Conservation (phyloP, 345 rosid species). For the Eucalyptus erythrocorys region DNA sequence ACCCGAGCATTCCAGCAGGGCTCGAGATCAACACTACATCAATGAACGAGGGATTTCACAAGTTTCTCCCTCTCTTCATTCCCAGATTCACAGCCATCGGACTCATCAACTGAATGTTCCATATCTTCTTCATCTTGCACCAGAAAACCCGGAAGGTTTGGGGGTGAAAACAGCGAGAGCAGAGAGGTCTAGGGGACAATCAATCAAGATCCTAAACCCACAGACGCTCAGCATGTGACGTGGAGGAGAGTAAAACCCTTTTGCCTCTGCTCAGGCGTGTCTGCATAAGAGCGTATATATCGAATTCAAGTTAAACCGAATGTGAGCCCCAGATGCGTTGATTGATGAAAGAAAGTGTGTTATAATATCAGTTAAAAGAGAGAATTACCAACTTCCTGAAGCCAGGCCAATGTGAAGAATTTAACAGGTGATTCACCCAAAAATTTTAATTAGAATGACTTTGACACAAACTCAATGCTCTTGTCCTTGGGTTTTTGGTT, state of each 20-base stretch:
- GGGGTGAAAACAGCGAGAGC: constrained; percentile 61
- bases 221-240: constrained; percentile 18
- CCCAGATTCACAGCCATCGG: constrained; percentile 5
- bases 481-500: not conserved
- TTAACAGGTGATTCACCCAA: not conserved
- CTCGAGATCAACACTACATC: not conserved
- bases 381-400: constrained; percentile 55
- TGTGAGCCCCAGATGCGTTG: not conserved
- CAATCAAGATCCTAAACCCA: constrained; percentile 64
- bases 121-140: constrained; percentile 5
- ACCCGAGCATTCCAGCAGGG: not conserved
- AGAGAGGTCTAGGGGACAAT: constrained; percentile 76
- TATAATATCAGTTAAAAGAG: not conserved
- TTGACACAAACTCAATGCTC: not conserved
- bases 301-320: not conserved
- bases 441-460: not conserved
- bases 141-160: constrained; percentile 12
- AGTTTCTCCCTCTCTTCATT: constrained; percentile 23
- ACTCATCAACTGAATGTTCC: not conserved
- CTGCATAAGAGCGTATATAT: not conserved
- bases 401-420: not conserved
- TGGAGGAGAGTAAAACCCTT: constrained; percentile 23
- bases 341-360: not conserved
- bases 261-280: constrained; percentile 56
- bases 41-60: not conserved